These are phyloP conservation scores for Camellia lanceoleosa DNA, from an alignment of 148 eudicot species.

Conservation along the genomic window DNA sequence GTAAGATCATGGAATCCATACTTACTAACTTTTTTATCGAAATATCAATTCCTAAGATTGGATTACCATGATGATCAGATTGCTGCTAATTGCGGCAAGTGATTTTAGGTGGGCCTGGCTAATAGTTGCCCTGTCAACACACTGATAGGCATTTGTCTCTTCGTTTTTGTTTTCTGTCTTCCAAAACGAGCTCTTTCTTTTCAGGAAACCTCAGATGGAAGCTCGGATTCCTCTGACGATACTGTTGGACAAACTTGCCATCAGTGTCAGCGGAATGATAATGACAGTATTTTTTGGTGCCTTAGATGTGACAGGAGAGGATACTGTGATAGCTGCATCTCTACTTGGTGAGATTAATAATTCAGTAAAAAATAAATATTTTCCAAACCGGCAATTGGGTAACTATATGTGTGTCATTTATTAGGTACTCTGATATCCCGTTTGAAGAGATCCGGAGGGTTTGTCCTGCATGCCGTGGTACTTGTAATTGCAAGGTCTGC, in stretches of 20 bases:
- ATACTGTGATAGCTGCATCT: constrained; percentile 77
- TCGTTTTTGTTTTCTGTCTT: constrained; percentile 14
- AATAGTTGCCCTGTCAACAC: background rate
- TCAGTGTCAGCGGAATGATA: constrained; percentile 67
- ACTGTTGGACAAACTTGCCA: constrained; percentile 74
- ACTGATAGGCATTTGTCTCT: constrained; percentile 20
- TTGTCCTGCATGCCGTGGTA: constrained; percentile 98
- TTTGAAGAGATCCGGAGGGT: constrained; percentile 64
- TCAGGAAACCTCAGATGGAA: constrained; percentile 71
- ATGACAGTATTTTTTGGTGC: constrained; percentile 61
- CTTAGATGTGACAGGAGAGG: constrained; percentile 88
- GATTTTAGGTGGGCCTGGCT: background rate
- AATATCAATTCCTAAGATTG: background rate
- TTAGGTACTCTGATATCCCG: constrained; percentile 70
- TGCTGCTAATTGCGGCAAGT: background rate
- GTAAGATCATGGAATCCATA: background rate
- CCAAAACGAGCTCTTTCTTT: constrained; percentile 12
- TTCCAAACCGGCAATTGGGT: constrained; percentile 8
- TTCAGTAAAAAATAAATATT: background rate
- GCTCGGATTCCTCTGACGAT: constrained; percentile 66
- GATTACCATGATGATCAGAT: background rate
- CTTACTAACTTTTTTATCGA: background rate
- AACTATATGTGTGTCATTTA: constrained; percentile 15
- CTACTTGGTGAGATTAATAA: constrained; percentile 60
- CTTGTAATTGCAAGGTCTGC: constrained; percentile 83